A percentile compares a stretch with the other conserved stretches of the same genome.
phyloP scores from a whole-genome alignment of 2,329 filamentous ascomycete species.

The Eurotiales sp. region DNA sequence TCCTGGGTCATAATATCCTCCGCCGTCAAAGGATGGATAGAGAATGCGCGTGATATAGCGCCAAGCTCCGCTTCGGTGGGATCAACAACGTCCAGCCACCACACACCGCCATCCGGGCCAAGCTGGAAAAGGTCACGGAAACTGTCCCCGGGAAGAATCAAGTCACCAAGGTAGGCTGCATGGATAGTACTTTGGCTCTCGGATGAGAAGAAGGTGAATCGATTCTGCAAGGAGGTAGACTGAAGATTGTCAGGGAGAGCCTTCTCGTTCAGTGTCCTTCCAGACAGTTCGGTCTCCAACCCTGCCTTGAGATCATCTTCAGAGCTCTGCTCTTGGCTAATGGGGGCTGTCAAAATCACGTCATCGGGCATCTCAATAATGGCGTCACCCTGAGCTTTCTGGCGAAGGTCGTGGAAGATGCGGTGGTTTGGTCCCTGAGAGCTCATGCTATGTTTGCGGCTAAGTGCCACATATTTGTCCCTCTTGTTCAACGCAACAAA shows the following conservation, averaged over 20 bases:
- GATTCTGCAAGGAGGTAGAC: constrained; percentile 61
- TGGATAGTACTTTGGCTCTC: constrained; percentile 92
- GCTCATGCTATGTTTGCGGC: constrained; percentile 45
- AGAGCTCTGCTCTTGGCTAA: constrained; percentile 24
- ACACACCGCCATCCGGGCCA: constrained; percentile 73
- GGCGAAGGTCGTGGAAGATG: constrained; percentile 61
- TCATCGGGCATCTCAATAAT: constrained; percentile 33
- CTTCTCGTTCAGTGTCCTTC: constrained; percentile 27
- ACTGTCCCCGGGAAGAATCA: constrained; percentile 83
- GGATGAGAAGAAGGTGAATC: constrained; percentile 96
- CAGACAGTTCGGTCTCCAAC: constrained; percentile 14
- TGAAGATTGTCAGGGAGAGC: constrained; percentile 30
- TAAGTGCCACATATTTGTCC: constrained; percentile 42
- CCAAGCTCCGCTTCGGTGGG: constrained; percentile 85
- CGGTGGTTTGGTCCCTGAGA: constrained; percentile 49
- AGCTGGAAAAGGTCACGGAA: constrained; percentile 82
- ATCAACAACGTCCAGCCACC: constrained; percentile 95
- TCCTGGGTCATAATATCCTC: constrained; percentile 96
- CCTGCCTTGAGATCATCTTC: constrained; percentile 25
- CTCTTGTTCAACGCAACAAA: constrained; percentile 65
- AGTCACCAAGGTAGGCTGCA: constrained; percentile 79
- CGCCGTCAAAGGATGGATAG: constrained; percentile 89
- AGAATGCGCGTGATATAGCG: constrained; percentile 88
- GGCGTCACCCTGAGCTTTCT: constrained; percentile 29
- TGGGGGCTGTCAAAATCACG: constrained; percentile 28